Evolutionary conservation across 2,329 filamentous ascomycete genomes (phyloP).

Genomic region (Lecanicillium sp.): DNA sequence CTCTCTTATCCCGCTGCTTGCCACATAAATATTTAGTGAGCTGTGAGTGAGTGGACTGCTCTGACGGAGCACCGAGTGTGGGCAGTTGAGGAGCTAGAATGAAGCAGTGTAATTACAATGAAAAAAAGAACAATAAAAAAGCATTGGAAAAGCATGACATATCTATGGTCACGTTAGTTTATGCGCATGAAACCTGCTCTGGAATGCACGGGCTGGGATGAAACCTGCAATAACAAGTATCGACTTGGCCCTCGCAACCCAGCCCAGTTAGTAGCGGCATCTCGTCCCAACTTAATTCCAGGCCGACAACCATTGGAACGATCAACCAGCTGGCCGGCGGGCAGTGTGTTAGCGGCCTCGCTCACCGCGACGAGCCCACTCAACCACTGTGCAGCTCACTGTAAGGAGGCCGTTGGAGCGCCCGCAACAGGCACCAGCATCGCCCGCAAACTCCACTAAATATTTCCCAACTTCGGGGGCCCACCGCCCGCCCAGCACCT

Average conservation of each 20-base stretch:
- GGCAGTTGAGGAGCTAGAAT: not conserved
- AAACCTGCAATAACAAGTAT: no score
- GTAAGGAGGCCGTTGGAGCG: no score
- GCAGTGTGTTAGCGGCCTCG: no score
- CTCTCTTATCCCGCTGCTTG: not conserved
- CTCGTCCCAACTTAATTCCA: no score
- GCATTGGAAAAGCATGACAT: not conserved
- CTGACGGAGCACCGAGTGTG: not conserved
- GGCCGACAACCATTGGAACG: no score
- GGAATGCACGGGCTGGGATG: no score
- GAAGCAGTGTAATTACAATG: slow-evolving; percentile 11
- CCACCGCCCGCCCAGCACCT: not conserved
- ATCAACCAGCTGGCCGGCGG: no score
- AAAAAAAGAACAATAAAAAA: slow-evolving; percentile 7
- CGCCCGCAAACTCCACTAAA: not conserved
- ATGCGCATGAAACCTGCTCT: not conserved
- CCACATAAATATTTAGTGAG: no score
- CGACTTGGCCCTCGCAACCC: no score
- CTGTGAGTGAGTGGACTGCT: not conserved
- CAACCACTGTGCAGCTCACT: no score
- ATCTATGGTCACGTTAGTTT: not conserved
- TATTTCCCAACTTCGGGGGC: not conserved
- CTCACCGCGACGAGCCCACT: no score
- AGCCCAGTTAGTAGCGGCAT: no score
- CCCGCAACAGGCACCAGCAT: not conserved